phyloP scores from a whole-genome alignment of 108 stramenopile genomes.

The Discostella stelligeroides region DNA sequence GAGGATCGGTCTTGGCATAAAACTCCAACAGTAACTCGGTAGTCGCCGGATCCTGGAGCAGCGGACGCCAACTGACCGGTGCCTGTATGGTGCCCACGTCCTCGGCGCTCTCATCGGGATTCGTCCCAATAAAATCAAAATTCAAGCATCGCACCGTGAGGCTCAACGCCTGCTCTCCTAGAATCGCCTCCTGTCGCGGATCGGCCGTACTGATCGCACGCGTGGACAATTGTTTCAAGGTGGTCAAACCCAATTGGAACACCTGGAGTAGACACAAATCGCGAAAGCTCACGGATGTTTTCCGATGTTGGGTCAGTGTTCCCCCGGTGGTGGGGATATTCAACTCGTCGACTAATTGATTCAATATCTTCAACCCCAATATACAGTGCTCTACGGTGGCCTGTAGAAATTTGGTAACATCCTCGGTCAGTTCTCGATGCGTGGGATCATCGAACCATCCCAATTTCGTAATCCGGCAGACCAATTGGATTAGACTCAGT shows the following conservation, averaged over 20 bases:
- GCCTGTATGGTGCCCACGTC: slow-evolving; percentile 98
- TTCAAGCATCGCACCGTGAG: slow-evolving; percentile 88
- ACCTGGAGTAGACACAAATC: slow-evolving; percentile 93
- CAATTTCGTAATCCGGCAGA: slow-evolving; percentile 97
- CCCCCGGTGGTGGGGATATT: slow-evolving; percentile 93
- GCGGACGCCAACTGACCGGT: slow-evolving; percentile 90
- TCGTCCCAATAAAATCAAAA: slow-evolving; percentile 99
- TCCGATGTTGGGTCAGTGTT: slow-evolving; percentile 96
- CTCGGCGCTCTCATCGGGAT: slow-evolving; percentile 97
- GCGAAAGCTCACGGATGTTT: slow-evolving; percentile 95
- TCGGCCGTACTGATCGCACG: slow-evolving; percentile 78
- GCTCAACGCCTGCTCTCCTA: slow-evolving; percentile 88
- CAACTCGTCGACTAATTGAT: slow-evolving; percentile 95
- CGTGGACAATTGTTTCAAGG: slow-evolving; percentile 90
- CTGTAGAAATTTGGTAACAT: slow-evolving; percentile 95
- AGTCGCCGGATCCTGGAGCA: slow-evolving; percentile 88
- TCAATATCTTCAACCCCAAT: slow-evolving; percentile 94
- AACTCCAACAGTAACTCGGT: slow-evolving; percentile 92
- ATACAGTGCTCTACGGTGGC: slow-evolving; percentile 95
- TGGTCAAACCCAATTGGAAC: slow-evolving; percentile 92
- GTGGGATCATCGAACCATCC: slow-evolving; percentile 96
- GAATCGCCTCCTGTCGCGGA: slow-evolving; percentile 71
- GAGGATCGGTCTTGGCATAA: slow-evolving; percentile 94
- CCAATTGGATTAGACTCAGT: slow-evolving; percentile 87
- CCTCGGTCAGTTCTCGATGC: slow-evolving; percentile 93